A percentile compares a stretch with the other conserved stretches of the same genome.
Evolutionary conservation across 2,329 filamentous ascomycete genomes (phyloP).

Genomic region (Cordyceps tenuipes): DNA sequence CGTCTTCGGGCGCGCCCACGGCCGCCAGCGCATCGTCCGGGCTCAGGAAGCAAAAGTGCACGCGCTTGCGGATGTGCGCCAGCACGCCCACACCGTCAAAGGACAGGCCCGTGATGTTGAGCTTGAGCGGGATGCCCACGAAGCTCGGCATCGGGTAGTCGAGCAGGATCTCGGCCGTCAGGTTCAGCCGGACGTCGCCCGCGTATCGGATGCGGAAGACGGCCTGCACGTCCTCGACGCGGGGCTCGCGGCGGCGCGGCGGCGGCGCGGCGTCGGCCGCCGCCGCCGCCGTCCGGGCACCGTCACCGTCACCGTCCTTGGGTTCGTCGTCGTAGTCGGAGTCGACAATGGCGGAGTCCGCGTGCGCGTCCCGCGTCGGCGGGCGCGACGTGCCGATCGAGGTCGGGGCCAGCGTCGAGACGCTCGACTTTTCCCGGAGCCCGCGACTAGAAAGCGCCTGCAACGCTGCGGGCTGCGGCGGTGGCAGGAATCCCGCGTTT

Average conservation of each 20-base stretch:
- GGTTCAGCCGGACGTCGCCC: constrained; percentile 75
- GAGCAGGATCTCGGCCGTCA: constrained; percentile 90
- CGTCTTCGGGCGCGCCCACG: constrained; percentile 42
- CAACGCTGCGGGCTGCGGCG: neutral
- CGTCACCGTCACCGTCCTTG: neutral
- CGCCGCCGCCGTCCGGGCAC: constrained; percentile 10
- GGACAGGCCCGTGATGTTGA: constrained; percentile 89
- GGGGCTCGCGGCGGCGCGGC: constrained; percentile 58
- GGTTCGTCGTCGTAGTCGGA: constrained; percentile 25
- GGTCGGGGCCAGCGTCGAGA: constrained; percentile 52
- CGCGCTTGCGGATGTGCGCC: constrained; percentile 78
- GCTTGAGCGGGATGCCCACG: constrained; percentile 85
- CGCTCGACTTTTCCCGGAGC: constrained; percentile 52
- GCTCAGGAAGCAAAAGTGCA: constrained; percentile 91
- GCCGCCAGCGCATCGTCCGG: constrained; percentile 81
- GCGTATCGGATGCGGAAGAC: constrained; percentile 86
- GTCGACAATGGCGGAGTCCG: constrained; percentile 31
- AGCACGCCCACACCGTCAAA: constrained; percentile 93
- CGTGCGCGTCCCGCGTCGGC: constrained; percentile 44
- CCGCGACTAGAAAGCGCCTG: constrained; percentile 31
- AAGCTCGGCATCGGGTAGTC: constrained; percentile 99
- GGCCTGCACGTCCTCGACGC: constrained; percentile 82
- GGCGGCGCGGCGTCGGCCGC: no score
- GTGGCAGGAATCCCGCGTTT: constrained; percentile 28
- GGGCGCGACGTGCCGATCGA: constrained; percentile 46